Evolutionary conservation across 2,329 filamentous ascomycete genomes (phyloP), one percentile per base, ranked within the genome.

Genomic region (Lasiodiplodia citricola): DNA sequence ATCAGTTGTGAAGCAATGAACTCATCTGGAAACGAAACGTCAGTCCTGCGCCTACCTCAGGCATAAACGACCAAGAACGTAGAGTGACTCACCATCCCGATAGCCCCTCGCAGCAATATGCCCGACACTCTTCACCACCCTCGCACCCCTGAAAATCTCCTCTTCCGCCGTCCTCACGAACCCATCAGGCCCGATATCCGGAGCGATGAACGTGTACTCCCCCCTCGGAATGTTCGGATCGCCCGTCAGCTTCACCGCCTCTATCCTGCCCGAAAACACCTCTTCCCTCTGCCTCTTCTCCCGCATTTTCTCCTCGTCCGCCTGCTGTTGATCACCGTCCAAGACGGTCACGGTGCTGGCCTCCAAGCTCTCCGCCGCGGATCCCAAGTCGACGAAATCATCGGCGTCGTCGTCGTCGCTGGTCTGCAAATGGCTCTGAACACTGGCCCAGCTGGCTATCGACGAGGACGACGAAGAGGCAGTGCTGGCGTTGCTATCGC

Each of bases 191-290:
- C 92, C 90, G 44, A 98, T 87, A 73, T 97, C 93, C 5, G 93
- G 87, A 0, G 90, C 91, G 3, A 92, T 85, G 77, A 97, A 97
- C 0, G 92, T 93, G 73, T 90, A 88, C 78, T 97, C 91, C 10
- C 94, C 95, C 10, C 94, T 87, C 0, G 95, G 95, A 16, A 98
- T 89, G 72, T 97, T 96, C 0, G 91, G 89, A 75, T 99, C 95
- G 0, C 95, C 95, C 0, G 95, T 98, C 41, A 99, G 82, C 78
- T 98, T 98, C 75, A 97, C 89, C 0, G 92, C 95, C 77, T 94
- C 90, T 3, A 98, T 79, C 1, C 89, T 85, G 4, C 93, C 93
- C 14, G 83, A 84, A 72, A 92, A 88, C 1, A 88, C 82, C 16
- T 67, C 68, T 1, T 37, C 31, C 3, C 23, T 4, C 38, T 7